Percentiles rank a stretch among this genome's conserved stretches.
phyloP scores from a whole-genome alignment of 768 basidiomycete genomes.

The Dioszegia crocea region DNA sequence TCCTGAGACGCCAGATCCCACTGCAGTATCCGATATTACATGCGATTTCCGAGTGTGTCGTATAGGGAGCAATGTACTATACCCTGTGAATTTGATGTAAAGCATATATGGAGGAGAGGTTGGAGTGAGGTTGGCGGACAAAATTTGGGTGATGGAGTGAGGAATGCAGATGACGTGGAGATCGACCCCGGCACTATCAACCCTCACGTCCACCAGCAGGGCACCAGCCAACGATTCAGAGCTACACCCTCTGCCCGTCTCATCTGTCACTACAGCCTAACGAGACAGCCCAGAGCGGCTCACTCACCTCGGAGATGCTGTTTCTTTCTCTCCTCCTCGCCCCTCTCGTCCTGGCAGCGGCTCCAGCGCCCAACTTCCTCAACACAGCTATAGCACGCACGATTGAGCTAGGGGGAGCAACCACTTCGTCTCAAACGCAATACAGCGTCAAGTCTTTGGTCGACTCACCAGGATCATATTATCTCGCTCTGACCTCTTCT shows the following conservation, averaged over 20 bases:
- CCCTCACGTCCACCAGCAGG: background rate
- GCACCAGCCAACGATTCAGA: background rate
- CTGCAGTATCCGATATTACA: background rate
- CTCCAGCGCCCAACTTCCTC: conserved; percentile 35
- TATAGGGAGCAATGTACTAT: no score
- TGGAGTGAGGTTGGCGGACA: no score
- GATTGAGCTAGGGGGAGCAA: conserved; percentile 81
- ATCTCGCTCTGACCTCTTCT: conserved; percentile 29
- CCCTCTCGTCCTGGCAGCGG: conserved; percentile 14
- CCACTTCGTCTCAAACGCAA: conserved; percentile 82
- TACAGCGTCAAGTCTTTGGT: conserved; percentile 74
- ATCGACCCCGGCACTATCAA: no score
- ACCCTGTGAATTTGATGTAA: no score
- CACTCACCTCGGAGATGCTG: background rate
- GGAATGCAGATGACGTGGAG: no score
- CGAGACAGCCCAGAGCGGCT: background rate
- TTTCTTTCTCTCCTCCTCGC: background rate
- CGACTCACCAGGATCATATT: conserved; percentile 54
- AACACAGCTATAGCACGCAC: conserved; percentile 77
- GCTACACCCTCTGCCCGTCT: background rate
- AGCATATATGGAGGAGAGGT: no score
- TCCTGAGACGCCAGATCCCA: background rate
- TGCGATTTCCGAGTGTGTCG: no score
- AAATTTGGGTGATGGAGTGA: no score
- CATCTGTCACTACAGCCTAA: background rate